Evolutionary conservation across 2,329 filamentous ascomycete species (phyloP), one percentile per base, ranked within the genome.

Genomic region (Madurella fahalii): DNA sequence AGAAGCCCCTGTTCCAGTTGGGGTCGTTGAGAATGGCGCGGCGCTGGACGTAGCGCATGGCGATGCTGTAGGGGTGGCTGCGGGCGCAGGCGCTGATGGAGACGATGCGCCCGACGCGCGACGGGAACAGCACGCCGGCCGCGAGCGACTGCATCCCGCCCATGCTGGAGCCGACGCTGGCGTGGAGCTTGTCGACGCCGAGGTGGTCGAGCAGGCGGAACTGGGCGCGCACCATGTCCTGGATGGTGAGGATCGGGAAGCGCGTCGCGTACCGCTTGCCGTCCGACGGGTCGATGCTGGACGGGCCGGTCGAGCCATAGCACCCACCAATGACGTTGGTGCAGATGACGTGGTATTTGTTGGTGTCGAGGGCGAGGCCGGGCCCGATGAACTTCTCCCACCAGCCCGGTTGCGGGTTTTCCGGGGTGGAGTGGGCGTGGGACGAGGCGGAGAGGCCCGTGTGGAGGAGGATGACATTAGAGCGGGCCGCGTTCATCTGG

Each of bases 11-110:
- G 63, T 90, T 89, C 94, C 94, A 99, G 66, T 95, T 91, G 2
- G 92, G 91, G 66, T 99, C 94, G 87, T 96, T 96, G 92, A 99
- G 97, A 46, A 99, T 81, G 1, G 96, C 94, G 74, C 97, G 94
- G 30, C 94, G 85, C 72, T 99, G 94, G 0, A 93, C 96, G 72
- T 99, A 94, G 51, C 94, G 85, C 93, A 99, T 96, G 34, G 94
- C 94, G 69, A 99, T 96, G 71, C 92, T 95, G 75, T 99, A 99
- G 0, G 94, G 94, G 69, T 99, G 94, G 63, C 89, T 95, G 60
- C 94, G 81, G 0, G 93, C 94, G 70, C 94, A 99, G 12, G 93
- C 94, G 66, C 89, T 95, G 67, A 97, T 94, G 65, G 86, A 93
- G 39, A 91, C 89, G 59, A 99, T 82, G 61, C 87, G 85, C 40